A percentile compares a stretch with the other conserved stretches of the same genome.
Conservation (phyloP, 1,284 basidiomycete species). For the Chalciporus piperatoides region DNA sequence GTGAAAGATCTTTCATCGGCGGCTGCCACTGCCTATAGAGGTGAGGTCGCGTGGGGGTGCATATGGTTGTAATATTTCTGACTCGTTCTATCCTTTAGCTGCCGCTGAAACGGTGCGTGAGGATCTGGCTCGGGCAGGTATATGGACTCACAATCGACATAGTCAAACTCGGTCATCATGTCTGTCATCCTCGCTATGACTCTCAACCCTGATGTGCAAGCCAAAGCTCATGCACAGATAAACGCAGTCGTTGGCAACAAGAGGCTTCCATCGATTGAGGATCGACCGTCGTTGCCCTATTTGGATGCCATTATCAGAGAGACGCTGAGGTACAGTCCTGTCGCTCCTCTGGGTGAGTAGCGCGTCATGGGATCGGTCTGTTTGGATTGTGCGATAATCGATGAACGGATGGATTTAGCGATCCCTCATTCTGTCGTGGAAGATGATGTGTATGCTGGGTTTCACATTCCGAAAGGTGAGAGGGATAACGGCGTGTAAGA, state of each 20-base stretch:
- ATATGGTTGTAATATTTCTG: not conserved
- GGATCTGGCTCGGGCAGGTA: not conserved
- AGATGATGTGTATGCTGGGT: conserved; percentile 20
- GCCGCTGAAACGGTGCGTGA: not conserved
- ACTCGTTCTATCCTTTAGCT: not conserved
- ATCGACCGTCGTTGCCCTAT: conserved; percentile 24
- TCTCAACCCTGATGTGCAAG: not conserved
- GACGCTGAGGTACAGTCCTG: conserved; percentile 16
- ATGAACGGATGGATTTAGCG: not conserved
- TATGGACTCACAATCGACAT: not conserved
- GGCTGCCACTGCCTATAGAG: not conserved
- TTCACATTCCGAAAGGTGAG: conserved; percentile 6
- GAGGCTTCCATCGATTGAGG: conserved; percentile 22
- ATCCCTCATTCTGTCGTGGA: conserved; percentile 10
- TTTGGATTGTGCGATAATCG: not conserved
- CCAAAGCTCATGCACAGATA: conserved; percentile 11
- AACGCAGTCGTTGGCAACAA: conserved; percentile 13
- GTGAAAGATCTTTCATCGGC: conserved; percentile 4
- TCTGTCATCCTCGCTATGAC: conserved; percentile 1
- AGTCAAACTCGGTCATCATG: conserved; percentile 4
- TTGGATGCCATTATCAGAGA: conserved; percentile 23
- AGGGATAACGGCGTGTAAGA: not conserved
- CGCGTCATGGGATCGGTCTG: not conserved
- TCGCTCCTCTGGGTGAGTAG: conserved; percentile 9
- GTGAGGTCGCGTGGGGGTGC: not conserved